These are phyloP conservation scores for Neoarthrinium moseri DNA, from an alignment of 2,329 filamentous ascomycete species.

Conservation along the genomic window DNA sequence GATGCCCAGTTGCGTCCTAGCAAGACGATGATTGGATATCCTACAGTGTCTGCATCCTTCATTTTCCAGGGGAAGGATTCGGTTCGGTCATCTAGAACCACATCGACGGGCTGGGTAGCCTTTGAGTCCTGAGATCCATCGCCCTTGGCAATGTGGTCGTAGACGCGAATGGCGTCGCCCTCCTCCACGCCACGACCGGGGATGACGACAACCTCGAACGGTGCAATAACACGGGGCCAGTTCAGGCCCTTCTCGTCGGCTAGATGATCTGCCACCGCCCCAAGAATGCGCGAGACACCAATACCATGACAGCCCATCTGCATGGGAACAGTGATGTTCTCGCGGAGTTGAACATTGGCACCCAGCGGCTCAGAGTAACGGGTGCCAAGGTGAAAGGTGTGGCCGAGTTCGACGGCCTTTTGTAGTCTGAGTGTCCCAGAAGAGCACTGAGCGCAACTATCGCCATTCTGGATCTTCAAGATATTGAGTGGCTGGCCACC, in stretches of 20 bases:
- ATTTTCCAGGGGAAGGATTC: slow-evolving; percentile 79
- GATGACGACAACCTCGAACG: slow-evolving; percentile 74
- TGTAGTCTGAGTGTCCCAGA: slow-evolving; percentile 62
- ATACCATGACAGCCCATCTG: slow-evolving; percentile 98
- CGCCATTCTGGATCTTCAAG: slow-evolving; percentile 63
- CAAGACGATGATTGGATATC: slow-evolving; percentile 81
- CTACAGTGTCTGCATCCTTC: slow-evolving; percentile 83
- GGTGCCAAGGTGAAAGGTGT: slow-evolving; percentile 92
- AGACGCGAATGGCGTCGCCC: slow-evolving; percentile 54
- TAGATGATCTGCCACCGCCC: slow-evolving; percentile 76
- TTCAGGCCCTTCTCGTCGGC: slow-evolving; percentile 73
- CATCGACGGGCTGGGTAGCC: slow-evolving; percentile 48
- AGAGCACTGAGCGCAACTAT: slow-evolving; percentile 70
- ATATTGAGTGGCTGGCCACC: slow-evolving; percentile 54
- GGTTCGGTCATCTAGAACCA: slow-evolving; percentile 71
- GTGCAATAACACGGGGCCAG: slow-evolving; percentile 86
- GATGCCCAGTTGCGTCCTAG: slow-evolving; percentile 70
- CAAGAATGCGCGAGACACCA: slow-evolving; percentile 86
- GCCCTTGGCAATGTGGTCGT: slow-evolving; percentile 53
- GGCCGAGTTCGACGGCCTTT: slow-evolving; percentile 83
- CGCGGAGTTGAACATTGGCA: slow-evolving; percentile 55
- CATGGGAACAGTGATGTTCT: slow-evolving; percentile 50
- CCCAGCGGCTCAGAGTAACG: slow-evolving; percentile 78
- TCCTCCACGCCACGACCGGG: slow-evolving; percentile 42
- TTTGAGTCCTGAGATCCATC: slow-evolving; percentile 7